Base-by-base conservation (phyloP, 2,329 filamentous ascomycete genomes). In the Lizonia empirigonia region DNA sequence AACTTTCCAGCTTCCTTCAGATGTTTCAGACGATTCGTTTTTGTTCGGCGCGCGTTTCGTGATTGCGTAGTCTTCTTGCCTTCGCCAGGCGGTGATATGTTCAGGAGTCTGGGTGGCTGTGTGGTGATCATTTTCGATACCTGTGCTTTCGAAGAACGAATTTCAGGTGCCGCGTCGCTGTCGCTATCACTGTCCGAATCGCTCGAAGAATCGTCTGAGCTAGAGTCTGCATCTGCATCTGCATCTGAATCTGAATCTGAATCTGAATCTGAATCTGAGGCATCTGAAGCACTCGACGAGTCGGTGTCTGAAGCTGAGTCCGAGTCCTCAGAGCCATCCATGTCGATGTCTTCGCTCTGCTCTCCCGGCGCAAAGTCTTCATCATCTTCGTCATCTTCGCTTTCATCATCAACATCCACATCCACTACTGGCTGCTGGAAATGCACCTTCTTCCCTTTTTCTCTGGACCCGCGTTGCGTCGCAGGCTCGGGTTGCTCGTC, bases 1-100 rank as follows among this genome's bases (percentile, higher is more conserved):
- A 88, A 69, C 10, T 79, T 64, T 1, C 82, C 83, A n/a, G 77
- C 68, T 15, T 76, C 67, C 59, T 86, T 84, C 7, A 87, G 73
- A 48, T 77, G 75, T 4, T 73, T 70, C 9, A 87, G 71, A 49
- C 74, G 74, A 49, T 79, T 79, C 30, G 75, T 70, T 44, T 80
- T 70, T 48, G 78, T 79, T 32, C 78, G 77, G 30, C 85, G 77
- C 23, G 72, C 63, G 57, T 88, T 88, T 53, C 84, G 80, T 19
- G 72, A 72, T 41, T 78, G 78, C 0, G 85, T 88, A 15, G 67
- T 60, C 18, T 64, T 58, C 24, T 75, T 76, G 13, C 85, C 85
- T 52, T 77, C 44, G 4, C 78, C 77, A 34, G 82, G 80, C 40
- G 78, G 68, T 10, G 37, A 38, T n/a, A 62, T 56, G 12, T 51